Conservation (phyloP, 1,284 basidiomycete genomes). For the Cryptococcus sp. region DNA sequence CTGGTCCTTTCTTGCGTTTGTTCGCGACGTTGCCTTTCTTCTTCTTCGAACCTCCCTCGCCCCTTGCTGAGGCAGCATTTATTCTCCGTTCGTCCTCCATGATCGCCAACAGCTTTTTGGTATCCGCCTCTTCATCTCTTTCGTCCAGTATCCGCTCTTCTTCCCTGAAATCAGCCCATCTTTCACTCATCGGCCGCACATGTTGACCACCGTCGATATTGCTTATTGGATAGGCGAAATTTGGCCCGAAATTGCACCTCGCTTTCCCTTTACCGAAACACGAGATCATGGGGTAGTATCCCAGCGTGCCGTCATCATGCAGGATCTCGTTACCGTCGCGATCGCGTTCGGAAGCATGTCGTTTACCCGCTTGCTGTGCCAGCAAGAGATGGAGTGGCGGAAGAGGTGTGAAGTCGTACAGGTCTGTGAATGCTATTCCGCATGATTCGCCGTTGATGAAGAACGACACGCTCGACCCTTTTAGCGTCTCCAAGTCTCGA, state of each 20-base stretch:
- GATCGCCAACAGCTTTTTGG: conserved; percentile 29
- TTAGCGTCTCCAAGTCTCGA: conserved; percentile 64
- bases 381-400: conserved; percentile 52
- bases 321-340: conserved; percentile 62
- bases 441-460: conserved; percentile 90
- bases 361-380: conserved; percentile 57
- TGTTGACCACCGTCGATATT: conserved; percentile 1
- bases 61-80: conserved; percentile 1
- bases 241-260: conserved; percentile 80
- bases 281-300: conserved; percentile 94
- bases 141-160: conserved; percentile 48
- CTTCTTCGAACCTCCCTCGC: conserved; percentile 12
- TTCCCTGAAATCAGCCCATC: conserved; percentile 43
- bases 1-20: background rate
- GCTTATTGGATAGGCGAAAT: conserved; percentile 73
- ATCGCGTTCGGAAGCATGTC: conserved; percentile 68
- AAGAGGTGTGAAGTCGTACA: conserved; percentile 91
- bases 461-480: conserved; percentile 78
- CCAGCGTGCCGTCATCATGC: conserved; percentile 91
- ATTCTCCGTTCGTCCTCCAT: conserved; percentile 22
- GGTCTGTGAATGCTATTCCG: conserved; percentile 79
- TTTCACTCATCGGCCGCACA: conserved; percentile 37
- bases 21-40: conserved; percentile 4
- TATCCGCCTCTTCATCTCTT: conserved; percentile 40
- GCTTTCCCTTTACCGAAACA: conserved; percentile 89